These are phyloP conservation scores for Waltergamsia citrina DNA, from an alignment of 2,329 filamentous ascomycete genomes.

Conservation along the genomic window DNA sequence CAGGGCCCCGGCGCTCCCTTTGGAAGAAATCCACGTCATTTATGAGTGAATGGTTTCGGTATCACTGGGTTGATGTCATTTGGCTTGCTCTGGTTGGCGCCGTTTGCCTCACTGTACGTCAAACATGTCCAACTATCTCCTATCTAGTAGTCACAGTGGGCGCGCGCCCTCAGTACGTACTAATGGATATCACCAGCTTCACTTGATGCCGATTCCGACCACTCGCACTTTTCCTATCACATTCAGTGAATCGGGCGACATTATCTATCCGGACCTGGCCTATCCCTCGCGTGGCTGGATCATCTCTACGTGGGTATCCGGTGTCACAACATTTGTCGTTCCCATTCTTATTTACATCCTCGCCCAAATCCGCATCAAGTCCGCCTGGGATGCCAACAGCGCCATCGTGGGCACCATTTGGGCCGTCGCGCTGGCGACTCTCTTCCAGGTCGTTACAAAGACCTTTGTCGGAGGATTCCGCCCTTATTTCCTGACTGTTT, in stretches of 20 bases:
- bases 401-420: slow-evolving; percentile 52
- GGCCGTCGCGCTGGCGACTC: slow-evolving; percentile 45
- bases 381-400: slow-evolving; percentile 52
- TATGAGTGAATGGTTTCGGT: slow-evolving; percentile 40
- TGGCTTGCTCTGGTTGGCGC: slow-evolving; percentile 44
- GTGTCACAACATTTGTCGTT: slow-evolving; percentile 43
- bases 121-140: neutral
- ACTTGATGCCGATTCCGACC: slow-evolving; percentile 42
- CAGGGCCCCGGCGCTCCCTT: neutral
- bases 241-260: slow-evolving; percentile 40
- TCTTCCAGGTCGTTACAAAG: slow-evolving; percentile 55
- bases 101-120: slow-evolving; percentile 17
- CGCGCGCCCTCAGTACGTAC: accelerated
- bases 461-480: slow-evolving; percentile 64
- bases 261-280: slow-evolving; percentile 54
- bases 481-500: slow-evolving; percentile 64
- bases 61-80: slow-evolving; percentile 49
- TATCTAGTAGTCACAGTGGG: neutral
- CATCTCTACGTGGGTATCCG: slow-evolving; percentile 49
- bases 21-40: neutral
- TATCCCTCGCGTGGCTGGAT: slow-evolving; percentile 56
- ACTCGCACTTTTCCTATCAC: slow-evolving; percentile 55
- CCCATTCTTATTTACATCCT: slow-evolving; percentile 48
- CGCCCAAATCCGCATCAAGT: slow-evolving; percentile 47
- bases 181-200: slow-evolving; percentile 31